Evolutionary conservation across 768 basidiomycete genomes (phyloP), one percentile per base, ranked within the genome.

Genomic region (Pleurotus djamor): DNA sequence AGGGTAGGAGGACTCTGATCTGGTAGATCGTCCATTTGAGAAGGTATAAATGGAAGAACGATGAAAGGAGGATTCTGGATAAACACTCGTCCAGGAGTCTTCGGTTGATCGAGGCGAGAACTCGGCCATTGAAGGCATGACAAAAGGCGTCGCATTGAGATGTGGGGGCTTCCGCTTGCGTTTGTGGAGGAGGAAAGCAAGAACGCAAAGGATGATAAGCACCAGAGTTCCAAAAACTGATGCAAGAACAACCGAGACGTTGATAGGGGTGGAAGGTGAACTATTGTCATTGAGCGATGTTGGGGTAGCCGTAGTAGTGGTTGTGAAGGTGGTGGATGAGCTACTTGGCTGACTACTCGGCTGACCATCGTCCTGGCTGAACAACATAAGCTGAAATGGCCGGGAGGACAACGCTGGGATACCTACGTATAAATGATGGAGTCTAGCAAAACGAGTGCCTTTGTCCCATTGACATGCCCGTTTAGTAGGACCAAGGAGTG

Each of bases 401-500:
- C n/a, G n/a, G n/a, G n/a, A n/a, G n/a, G n/a, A n/a, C n/a, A n/a
- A n/a, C n/a, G n/a, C n/a, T n/a, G 48, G 48, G 1, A 28, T 34
- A 60, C 67, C 44, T 44, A 73, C 72, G 69, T 61, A 61, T 72
- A 73, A 3, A 68, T 59, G 33, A 72, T 61, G 38, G 66, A 65
- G 56, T 73, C 72, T 6, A 73, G 60, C 17, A 76, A 61, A 4
- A 68, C 38, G n/a, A 74, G 59, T 0, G 72, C 67, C 57, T 59
- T 47, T 28, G 52, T 35, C 10, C 65, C 71, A 48, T 57, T 56
- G 32, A 52, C 52, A n/a, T 65, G 58, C 2, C 73, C 73, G 52
- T 72, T 74, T 35, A 68, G 65, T 4, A 76, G 32, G 7, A 64
- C 65, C 43, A 76, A 54, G 28, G 64, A 68, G 61, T 76, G 74